Evolutionary conservation across 108 stramenopile species (phyloP).

Genomic region (Skeletonema potamos): DNA sequence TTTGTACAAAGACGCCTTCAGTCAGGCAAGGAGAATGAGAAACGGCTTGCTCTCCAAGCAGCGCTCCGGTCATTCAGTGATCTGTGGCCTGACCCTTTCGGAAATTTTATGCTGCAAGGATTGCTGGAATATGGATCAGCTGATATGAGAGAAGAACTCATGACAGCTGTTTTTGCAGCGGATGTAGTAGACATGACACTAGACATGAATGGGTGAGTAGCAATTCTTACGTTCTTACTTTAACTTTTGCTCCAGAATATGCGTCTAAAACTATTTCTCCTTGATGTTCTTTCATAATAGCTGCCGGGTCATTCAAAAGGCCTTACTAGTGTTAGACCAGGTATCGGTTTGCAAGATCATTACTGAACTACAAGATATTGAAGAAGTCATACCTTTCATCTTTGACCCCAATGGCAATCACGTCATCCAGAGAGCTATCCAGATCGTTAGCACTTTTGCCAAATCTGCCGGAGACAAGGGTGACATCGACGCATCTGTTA

Average conservation of each 20-base stretch:
- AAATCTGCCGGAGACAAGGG: conserved; percentile 21
- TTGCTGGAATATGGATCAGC: conserved; percentile 83
- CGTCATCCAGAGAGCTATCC: conserved; percentile 94
- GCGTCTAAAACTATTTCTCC: background rate
- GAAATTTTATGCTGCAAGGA: conserved; percentile 94
- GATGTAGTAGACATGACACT: conserved; percentile 72
- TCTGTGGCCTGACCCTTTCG: conserved; percentile 82
- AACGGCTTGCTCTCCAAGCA: conserved; percentile 70
- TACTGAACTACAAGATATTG: conserved; percentile 64
- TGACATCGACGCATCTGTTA: conserved; percentile 27
- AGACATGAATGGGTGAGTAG: conserved; percentile 80
- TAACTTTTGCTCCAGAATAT: background rate
- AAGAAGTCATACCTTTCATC: conserved; percentile 81
- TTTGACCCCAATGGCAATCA: conserved; percentile 97
- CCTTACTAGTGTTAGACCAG: conserved; percentile 70
- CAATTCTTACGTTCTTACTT: conserved; percentile 1
- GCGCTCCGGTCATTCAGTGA: conserved; percentile 60
- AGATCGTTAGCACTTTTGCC: conserved; percentile 64
- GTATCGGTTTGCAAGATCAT: conserved; percentile 70
- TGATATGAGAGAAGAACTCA: conserved; percentile 64
- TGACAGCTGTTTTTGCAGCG: conserved; percentile 51
- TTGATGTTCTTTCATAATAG: conserved; percentile 9
- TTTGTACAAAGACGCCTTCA: conserved; percentile 94
- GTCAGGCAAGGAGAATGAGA: conserved; percentile 69
- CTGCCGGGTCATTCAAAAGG: conserved; percentile 95